Evolutionary conservation across 2,329 filamentous ascomycete genomes (phyloP).

Genomic region (Cladophialophora bantiana): DNA sequence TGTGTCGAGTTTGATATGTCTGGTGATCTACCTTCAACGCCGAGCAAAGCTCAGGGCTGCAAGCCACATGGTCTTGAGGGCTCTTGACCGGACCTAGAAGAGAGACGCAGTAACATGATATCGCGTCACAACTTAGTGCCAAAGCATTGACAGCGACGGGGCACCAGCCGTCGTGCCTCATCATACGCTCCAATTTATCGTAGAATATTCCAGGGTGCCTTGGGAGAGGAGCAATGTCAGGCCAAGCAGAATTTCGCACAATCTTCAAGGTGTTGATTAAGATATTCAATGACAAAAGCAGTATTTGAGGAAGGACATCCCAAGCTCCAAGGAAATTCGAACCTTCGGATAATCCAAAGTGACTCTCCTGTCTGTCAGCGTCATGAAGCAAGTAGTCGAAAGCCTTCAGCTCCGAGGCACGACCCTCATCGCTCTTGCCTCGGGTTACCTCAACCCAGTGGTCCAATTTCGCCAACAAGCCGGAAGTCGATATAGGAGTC

Average conservation of each 20-base stretch:
- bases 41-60: background rate
- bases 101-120: background rate
- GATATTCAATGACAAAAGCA: background rate
- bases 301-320: background rate
- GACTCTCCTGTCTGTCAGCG: background rate
- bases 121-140: background rate
- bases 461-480: background rate
- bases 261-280: background rate
- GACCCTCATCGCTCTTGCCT: background rate
- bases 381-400: background rate
- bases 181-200: background rate
- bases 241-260: conserved; percentile 4
- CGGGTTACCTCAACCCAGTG: background rate
- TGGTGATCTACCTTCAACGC: background rate
- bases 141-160: background rate
- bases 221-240: background rate
- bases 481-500: background rate
- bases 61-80: background rate
- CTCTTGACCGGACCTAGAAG: conserved; percentile 4
- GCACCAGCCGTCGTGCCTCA: conserved; percentile 1
- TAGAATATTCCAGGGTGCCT: background rate
- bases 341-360: background rate
- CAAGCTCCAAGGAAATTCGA: background rate
- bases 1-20: conserved; percentile 3
- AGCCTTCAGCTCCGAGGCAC: background rate